phyloP scores from a whole-genome alignment of 2,329 filamentous ascomycete genomes.

The Escovopsis sp. region DNA sequence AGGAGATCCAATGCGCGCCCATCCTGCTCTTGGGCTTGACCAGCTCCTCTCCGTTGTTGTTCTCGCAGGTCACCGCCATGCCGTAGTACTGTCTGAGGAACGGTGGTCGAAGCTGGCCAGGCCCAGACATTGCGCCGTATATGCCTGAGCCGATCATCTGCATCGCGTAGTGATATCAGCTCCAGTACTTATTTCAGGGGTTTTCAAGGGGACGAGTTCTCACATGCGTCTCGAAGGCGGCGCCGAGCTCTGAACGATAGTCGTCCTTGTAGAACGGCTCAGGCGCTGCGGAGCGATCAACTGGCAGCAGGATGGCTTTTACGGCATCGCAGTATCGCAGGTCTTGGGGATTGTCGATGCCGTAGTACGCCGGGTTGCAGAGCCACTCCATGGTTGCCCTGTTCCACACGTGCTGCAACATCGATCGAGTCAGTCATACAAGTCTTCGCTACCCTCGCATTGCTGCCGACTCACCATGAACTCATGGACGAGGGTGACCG shows the following conservation, averaged over 20 bases:
- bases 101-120: not conserved
- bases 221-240: constrained; percentile 12
- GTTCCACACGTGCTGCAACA: constrained; percentile 9
- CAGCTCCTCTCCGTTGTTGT: too few species aligned
- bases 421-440: not conserved
- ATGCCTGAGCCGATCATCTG: constrained; percentile 8
- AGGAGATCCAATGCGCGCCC: constrained; percentile 5
- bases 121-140: constrained; percentile 7
- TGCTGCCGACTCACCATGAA: constrained; percentile 11
- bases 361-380: constrained; percentile 6
- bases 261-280: constrained; percentile 15
- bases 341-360: constrained; percentile 4
- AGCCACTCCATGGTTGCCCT: constrained; percentile 7
- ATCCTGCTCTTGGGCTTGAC: too few species aligned
- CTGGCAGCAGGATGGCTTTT: constrained; percentile 2
- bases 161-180: too few species aligned
- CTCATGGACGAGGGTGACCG: constrained; percentile 14
- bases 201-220: not conserved
- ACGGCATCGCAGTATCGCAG: constrained; percentile 6
- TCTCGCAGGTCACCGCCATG: not conserved
- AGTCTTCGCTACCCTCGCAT: too few species aligned
- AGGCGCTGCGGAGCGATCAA: not conserved
- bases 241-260: constrained; percentile 10
- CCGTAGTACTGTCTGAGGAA: constrained; percentile 7
- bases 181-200: too few species aligned